phyloP scores from a whole-genome alignment of 2,329 filamentous ascomycete species.

The Ophiostoma fasciatum region DNA sequence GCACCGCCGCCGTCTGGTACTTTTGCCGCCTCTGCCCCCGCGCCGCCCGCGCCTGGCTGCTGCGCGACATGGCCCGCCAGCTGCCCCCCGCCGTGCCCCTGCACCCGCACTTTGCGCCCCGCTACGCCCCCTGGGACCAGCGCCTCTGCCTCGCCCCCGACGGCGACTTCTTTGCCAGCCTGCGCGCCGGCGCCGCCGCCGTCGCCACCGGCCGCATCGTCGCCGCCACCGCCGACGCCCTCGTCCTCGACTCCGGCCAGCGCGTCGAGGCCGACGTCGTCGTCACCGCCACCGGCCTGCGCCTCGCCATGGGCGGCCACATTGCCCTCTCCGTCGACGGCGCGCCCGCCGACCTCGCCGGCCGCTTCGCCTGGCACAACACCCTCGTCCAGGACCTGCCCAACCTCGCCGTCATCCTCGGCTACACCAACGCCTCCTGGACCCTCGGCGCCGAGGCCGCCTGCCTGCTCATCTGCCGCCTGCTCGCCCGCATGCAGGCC shows the following conservation, averaged over 20 bases:
- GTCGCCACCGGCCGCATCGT: slow-evolving; percentile 31
- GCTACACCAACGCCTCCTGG: background rate
- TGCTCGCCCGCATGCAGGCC: background rate
- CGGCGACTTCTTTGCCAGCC: slow-evolving; percentile 34
- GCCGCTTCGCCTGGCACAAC: slow-evolving; percentile 33
- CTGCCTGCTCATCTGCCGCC: background rate
- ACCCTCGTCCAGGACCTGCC: background rate
- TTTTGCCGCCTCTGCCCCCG: slow-evolving; percentile 36
- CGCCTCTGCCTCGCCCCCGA: slow-evolving; percentile 51
- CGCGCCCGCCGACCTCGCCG: slow-evolving; percentile 23
- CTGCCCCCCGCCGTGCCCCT: slow-evolving; percentile 33
- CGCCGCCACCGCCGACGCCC: slow-evolving; percentile 24
- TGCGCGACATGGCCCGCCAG: too few relatives aligned
- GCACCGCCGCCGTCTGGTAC: slow-evolving; percentile 13
- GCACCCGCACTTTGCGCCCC: slow-evolving; percentile 48
- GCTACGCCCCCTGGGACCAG: slow-evolving; percentile 56
- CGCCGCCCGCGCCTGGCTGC: too few relatives aligned
- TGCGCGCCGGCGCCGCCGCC: slow-evolving; percentile 21
- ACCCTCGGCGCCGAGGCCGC: background rate
- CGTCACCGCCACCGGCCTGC: slow-evolving; percentile 47
- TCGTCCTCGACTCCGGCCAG: slow-evolving; percentile 28
- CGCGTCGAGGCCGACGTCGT: slow-evolving; percentile 43
- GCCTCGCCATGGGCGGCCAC: slow-evolving; percentile 38
- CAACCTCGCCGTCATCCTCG: background rate
- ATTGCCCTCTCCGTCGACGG: slow-evolving; percentile 33